phyloP scores from a whole-genome alignment of 2,329 filamentous ascomycete species.

The Ciborinia camelliae region DNA sequence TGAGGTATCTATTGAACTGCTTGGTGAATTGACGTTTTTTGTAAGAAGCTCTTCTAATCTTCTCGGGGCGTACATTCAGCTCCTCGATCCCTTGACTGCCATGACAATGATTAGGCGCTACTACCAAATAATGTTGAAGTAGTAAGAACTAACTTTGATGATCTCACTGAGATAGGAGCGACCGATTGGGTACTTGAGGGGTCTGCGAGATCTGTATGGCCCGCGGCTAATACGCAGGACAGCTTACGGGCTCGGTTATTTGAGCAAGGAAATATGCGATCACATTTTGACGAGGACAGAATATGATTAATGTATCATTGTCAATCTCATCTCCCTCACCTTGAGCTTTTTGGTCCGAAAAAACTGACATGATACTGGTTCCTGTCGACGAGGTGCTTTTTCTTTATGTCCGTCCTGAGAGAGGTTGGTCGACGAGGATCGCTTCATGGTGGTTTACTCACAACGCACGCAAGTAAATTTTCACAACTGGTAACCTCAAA shows the following conservation, averaged over 20 bases:
- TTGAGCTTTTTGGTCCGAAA: conserved; percentile 29
- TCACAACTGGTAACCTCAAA: background rate
- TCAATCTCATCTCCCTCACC: background rate
- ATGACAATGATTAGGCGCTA: background rate
- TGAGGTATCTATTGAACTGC: background rate
- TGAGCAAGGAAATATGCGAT: conserved; percentile 30
- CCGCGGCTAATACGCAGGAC: background rate
- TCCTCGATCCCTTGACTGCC: conserved; percentile 24
- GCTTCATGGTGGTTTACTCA: conserved; percentile 1
- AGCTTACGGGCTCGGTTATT: conserved; percentile 29
- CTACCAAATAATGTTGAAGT: no score
- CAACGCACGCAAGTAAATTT: background rate
- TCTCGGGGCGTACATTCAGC: conserved; percentile 24
- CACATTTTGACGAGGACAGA: conserved; percentile 24
- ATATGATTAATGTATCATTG: background rate
- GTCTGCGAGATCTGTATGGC: background rate
- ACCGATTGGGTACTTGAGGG: background rate
- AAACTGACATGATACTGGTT: conserved; percentile 32
- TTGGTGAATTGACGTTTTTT: background rate
- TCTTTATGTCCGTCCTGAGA: background rate
- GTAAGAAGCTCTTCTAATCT: conserved; percentile 26
- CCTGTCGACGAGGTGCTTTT: conserved; percentile 25
- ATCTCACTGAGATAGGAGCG: background rate
- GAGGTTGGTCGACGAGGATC: background rate
- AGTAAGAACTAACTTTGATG: background rate